phyloP scores from a whole-genome alignment of 257 asterid genomes.

The Striga asiatica region DNA sequence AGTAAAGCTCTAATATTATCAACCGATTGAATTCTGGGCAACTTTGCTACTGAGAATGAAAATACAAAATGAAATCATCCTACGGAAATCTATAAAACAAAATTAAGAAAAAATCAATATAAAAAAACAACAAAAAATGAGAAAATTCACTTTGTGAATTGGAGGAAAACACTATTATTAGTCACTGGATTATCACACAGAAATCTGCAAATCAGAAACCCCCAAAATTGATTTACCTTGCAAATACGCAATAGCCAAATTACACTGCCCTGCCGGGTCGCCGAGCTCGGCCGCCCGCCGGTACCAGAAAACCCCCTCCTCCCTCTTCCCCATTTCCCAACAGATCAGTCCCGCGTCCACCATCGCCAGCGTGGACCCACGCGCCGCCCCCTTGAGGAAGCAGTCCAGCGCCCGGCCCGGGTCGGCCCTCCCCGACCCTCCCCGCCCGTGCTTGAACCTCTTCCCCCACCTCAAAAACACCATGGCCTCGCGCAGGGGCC shows the following conservation, averaged over 20 bases:
- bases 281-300: constrained; percentile 66
- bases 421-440: constrained; percentile 40
- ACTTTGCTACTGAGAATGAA: too few species aligned
- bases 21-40: background rate
- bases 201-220: too few species aligned
- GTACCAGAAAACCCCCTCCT: constrained; percentile 31
- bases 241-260: constrained; percentile 65
- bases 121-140: too few species aligned
- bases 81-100: background rate
- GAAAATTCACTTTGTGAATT: too few species aligned
- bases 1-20: background rate
- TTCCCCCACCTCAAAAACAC: constrained; percentile 44
- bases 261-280: constrained; percentile 66
- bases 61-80: too few species aligned
- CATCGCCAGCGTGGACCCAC: constrained; percentile 79
- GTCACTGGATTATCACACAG: too few species aligned
- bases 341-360: constrained; percentile 74
- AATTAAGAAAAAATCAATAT: too few species aligned
- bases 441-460: constrained; percentile 68
- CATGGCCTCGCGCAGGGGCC: constrained; percentile 66
- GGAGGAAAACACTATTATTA: too few species aligned
- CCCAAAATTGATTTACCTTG: constrained; percentile 46
- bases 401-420: constrained; percentile 50
- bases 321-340: constrained; percentile 65
- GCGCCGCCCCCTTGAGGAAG: constrained; percentile 69